Evolutionary conservation across 257 asterid genomes (phyloP), one percentile per base, ranked within the genome.

Genomic region (Fraxinus cuspidata): DNA sequence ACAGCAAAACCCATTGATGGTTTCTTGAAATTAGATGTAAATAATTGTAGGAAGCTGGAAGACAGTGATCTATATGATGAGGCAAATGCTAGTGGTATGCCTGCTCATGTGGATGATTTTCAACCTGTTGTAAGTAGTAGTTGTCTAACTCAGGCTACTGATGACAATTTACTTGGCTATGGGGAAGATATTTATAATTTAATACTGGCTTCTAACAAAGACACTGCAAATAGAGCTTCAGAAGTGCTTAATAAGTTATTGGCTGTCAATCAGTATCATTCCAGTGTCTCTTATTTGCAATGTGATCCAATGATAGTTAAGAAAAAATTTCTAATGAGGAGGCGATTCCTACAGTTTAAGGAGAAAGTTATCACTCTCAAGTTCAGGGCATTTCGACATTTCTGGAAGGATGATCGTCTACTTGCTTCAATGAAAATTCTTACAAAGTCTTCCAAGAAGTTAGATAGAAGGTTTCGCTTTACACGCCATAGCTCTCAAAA

Each of bases 321-420:
- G 88, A 89, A 90, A 76, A 88, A 77, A 76, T 86, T 87, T 84
- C 74, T 76, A 5, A 83, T 25, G 84, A 89, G 88, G 82, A 88
- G 85, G 83, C 71, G 80, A 74, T 84, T 81, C 38, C 82, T 85
- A 77, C 85, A 68, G 77, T 89, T 92, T 40, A 90, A 89, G 85
- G 97, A 94, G 87, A 92, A 88, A 87, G 82, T 88, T 70, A 68
- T 91, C 34, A 77, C 92, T 63, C 86, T 94, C 34, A 96, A 90
- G 86, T 94, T 83, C 80, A 89, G 86, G 89, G 85, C 87, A 71
- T 88, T 86, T 81, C 96, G 80, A 82, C 97, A 92, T 86, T 85
- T 92, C 81, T 93, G 97, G 97, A 92, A 88, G 90, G 89, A 88
- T 80, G 97, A 92, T 11, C 91, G 87, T 18, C 78, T 84, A 68